Evolutionary conservation across 352 stramenopile genomes (phyloP), one percentile per base, ranked within the genome.

Genomic region (Globisporangium camurandrum): DNA sequence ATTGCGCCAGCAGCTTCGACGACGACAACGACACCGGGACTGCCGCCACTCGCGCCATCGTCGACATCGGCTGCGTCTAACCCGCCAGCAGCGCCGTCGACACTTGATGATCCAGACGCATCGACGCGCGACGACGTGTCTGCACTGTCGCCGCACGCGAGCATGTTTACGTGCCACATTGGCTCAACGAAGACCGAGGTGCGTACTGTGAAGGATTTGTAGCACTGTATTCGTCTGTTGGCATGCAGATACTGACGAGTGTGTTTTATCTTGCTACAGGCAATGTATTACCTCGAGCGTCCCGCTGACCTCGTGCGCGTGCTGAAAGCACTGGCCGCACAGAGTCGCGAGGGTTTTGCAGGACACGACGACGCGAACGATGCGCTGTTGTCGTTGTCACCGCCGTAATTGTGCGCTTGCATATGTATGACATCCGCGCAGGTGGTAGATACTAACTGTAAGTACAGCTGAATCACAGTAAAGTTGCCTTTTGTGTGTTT

Each of bases 121-220:
- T 36, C 54, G 3, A 42, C 30, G 11, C 57, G 14, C 61, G 20
- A 39, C 54, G 3, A 42, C 30, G 11, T 56, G 14, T 60, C 58
- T 31, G 69, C 69, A 11, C 50, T 81, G 43, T 67, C 65, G n/a
- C 78, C 67, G 40, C 63, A 54, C 37, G 74, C 71, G 27, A 67
- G 64, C 36, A 71, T 88, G 49, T 88, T 74, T 52, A 88, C 74
- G 54, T 88, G 76, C 56, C 74, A 88, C 54, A 75, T 88, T 55
- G 76, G 76, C 16, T 50, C 67, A 36, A 86, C 69, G 59, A 88
- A 86, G 61, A 85, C 74, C 3, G 73, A 86, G 66, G 76, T 86
- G 51, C 22, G 64, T 47, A 10, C 10, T n/a, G n/a, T n/a, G n/a
- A n/a, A n/a, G n/a, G n/a, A n/a, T n/a, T n/a, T n/a, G n/a, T n/a